Percentiles rank a stretch among this genome's conserved stretches.
Conservation (phyloP, 2,329 filamentous ascomycete species). For the Xylariaceae sp. region DNA sequence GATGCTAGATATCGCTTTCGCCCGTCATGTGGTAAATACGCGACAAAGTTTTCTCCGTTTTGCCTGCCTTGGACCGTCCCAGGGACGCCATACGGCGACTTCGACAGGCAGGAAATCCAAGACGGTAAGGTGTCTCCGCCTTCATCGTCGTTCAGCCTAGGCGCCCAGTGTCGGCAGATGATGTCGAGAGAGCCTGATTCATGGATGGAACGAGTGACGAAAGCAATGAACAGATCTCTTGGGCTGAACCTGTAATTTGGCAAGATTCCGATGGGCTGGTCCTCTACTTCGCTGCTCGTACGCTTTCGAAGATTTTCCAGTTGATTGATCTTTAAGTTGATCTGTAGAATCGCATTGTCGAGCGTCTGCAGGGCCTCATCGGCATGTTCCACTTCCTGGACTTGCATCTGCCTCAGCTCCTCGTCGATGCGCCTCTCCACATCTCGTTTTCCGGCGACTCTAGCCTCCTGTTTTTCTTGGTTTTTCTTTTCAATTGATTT, state of each 20-base stretch:
- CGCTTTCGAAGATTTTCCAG: not conserved
- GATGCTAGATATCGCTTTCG: conserved; percentile 10
- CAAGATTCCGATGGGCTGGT: conserved; percentile 10
- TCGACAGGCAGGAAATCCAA: conserved; percentile 8
- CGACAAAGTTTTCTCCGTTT: conserved; percentile 15
- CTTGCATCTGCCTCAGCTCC: conserved; percentile 6
- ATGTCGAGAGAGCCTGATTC: conserved; percentile 5
- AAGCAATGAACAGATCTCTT: conserved; percentile 19
- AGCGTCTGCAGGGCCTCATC: not conserved
- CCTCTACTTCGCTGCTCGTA: not conserved
- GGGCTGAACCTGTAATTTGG: conserved; percentile 14
- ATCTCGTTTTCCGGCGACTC: not conserved
- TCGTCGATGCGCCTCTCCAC: not conserved
- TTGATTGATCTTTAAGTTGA: not conserved
- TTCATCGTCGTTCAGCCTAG: not conserved
- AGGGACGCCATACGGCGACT: conserved; percentile 1
- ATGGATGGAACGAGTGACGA: conserved; percentile 11
- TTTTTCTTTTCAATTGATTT: conserved; percentile 9
- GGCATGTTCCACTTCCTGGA: conserved; percentile 9
- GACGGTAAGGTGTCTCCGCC: conserved; percentile 12
- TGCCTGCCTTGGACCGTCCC: conserved; percentile 7
- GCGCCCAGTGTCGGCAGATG: conserved; percentile 15
- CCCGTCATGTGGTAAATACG: conserved; percentile 7
- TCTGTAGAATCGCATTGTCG: conserved; percentile 7
- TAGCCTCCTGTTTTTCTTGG: conserved; percentile 8